Evolutionary conservation across 106 monocot genomes (phyloP), one percentile per base, ranked within the genome.

Genomic region (Dendrobium officinale): DNA sequence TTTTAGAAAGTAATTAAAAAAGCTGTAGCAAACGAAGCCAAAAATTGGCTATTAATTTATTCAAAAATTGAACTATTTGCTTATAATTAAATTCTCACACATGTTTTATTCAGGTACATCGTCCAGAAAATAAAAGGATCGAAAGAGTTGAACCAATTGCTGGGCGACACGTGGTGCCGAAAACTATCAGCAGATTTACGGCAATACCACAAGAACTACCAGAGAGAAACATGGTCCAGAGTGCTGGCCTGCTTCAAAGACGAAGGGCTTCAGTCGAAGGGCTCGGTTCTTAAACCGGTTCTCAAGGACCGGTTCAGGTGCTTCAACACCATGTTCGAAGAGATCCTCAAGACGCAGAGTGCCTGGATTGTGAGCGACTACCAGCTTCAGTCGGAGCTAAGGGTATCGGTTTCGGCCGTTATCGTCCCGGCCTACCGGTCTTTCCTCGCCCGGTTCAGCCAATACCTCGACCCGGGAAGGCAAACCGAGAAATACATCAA

Each of bases 51-150:
- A 26, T 26, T 26, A 26, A 26, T 26, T 26, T 37, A 37, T 37
- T 37, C 37, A 37, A 37, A 37, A 37, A 37, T 37, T 37, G 3
- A 37, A 54, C 31, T 13, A 54, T 54, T 10, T 54, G 16, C 54
- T 10, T 54, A 54, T 10, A 54, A 9, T 54, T 54, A 54, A 64
- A 22, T 16, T 64, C 19, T 5, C 20, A n/a, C 6, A 18, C 11
- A 17, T 18, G 24, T 20, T 66, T 26, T 61, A 81, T 22, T 72
- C 88, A 81, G 91, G 82, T 92, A 92, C 84, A 86, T 92, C 4
- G 79, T 89, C 66, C 89, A 92, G 82, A 92, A 89, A 85, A 84
- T 92, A 42, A 89, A 84, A 31, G 85, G 84, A 1, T 81, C 86
- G 20, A 72, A 84, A 42, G 92, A 92, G 82, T 87, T 89, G 45